Base-by-base conservation (phyloP, 345 rosid genomes). In the Brassica carinata region DNA sequence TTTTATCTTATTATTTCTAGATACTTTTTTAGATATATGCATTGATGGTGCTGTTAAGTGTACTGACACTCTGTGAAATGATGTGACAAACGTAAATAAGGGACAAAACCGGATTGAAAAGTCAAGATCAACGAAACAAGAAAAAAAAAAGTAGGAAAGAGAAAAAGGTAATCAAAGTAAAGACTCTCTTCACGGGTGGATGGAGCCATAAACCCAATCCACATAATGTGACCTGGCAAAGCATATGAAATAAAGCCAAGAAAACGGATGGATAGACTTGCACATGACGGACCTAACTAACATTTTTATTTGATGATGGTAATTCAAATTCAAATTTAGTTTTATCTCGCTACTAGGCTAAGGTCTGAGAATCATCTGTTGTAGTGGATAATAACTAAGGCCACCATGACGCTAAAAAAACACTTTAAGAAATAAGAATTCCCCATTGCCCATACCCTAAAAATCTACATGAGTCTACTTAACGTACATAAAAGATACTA, bases 161-260 rank as follows among this genome's bases (percentile, higher is more conserved):
- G 17, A 48, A 48, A 48, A 15, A 53, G 3, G 29, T 18, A n/a
- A n/a, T 53, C 19, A n/a, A n/a, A 53, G 58, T 11, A 74, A 48
- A 69, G 67, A 62, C 53, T 62, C 72, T 31, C 65, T 68, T 68
- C 75, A 62, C 70, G 26, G 69, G 79, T 74, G 83, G 83, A 74
- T 51, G 79, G 19, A 74, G 79, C 58, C 33, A 74, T 45, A 63
- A 64, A 70, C 34, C 64, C 69, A 67, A 73, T 57, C 62, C 14
- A 72, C 62, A 72, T 65, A 8, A 79, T 7, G 66, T 79, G 78
- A 68, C 45, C n/a, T 34, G 23, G 38, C 2, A 38, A 40, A 67
- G 64, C 64, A 79, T 33, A 79, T 62, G 65, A 74, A n/a, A 69
- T 80, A 70, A 64, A 75, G 63, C 65, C 79, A 69, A 69, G 64